These are phyloP conservation scores for Ceratocystis cubensis DNA, from an alignment of 2,329 filamentous ascomycete genomes.

Conservation along the genomic window DNA sequence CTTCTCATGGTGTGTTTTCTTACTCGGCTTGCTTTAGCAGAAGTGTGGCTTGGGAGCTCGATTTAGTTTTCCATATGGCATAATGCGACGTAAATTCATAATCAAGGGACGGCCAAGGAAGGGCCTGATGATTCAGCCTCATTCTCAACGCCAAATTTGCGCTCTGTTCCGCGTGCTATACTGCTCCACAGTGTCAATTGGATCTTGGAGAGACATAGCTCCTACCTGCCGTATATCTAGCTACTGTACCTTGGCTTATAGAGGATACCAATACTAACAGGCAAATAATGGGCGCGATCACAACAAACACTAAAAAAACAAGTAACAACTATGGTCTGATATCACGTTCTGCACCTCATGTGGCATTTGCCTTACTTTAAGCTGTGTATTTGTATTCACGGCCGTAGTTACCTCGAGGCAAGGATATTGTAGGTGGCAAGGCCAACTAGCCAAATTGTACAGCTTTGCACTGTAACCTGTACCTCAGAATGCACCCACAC, in stretches of 20 bases:
- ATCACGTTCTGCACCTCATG: background rate
- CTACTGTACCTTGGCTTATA: too few relatives aligned
- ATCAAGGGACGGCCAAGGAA: background rate
- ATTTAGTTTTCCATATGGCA: too few relatives aligned
- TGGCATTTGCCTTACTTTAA: background rate
- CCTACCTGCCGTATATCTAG: too few relatives aligned
- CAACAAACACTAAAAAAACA: background rate
- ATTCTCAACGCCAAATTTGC: background rate
- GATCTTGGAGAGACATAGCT: too few relatives aligned
- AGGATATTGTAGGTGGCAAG: too few relatives aligned
- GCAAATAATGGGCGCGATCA: background rate
- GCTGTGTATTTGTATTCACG: background rate
- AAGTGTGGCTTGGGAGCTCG: too few relatives aligned
- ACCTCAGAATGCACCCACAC: background rate
- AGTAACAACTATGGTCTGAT: background rate
- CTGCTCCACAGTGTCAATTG: too few relatives aligned
- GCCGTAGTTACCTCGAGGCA: background rate
- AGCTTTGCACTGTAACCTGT: background rate
- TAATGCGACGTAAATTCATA: background rate
- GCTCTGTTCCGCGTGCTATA: background rate
- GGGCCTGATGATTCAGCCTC: background rate
- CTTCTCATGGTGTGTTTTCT: too few relatives aligned
- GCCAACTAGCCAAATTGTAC: background rate
- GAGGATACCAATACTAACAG: too few relatives aligned
- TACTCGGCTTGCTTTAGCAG: too few relatives aligned